Conservation (phyloP, 257 asterid genomes). For the Przewalskia tangutica region DNA sequence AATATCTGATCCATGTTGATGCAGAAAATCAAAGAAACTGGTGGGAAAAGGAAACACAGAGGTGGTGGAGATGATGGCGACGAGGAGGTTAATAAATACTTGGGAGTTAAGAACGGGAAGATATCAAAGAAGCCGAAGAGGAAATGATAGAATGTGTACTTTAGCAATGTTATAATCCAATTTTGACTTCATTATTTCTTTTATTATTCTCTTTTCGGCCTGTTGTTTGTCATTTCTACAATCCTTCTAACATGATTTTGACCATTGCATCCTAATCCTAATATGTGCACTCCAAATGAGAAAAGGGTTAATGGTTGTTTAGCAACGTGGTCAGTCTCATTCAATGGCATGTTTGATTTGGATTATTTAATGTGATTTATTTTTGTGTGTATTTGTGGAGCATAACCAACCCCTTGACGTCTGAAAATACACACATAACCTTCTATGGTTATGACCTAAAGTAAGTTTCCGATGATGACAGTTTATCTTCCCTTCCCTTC, state of each 20-base stretch:
- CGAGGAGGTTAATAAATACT: slow-evolving; percentile 36
- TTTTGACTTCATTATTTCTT: not conserved
- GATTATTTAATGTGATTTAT: not conserved
- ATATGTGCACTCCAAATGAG: not conserved
- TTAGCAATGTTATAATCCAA: not conserved
- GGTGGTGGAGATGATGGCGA: slow-evolving; percentile 40
- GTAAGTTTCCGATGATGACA: no score
- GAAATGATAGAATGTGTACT: slow-evolving; percentile 9
- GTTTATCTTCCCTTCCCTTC: no score
- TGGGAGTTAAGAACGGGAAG: slow-evolving; percentile 36
- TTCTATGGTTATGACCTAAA: no score
- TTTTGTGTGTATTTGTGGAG: not conserved
- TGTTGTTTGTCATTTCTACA: not conserved
- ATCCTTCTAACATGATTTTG: not conserved
- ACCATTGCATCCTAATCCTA: not conserved
- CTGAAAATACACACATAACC: no score
- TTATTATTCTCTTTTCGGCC: not conserved
- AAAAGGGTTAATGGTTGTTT: not conserved
- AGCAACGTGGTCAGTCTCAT: not conserved
- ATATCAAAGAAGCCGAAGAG: slow-evolving; percentile 33
- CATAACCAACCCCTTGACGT: not conserved
- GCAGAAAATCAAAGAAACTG: slow-evolving; percentile 67
- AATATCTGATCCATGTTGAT: not conserved
- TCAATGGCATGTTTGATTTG: not conserved
- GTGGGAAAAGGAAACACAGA: slow-evolving; percentile 36